Evolutionary conservation across 1,139 yeast genomes (phyloP).

Genomic region (Casaregolazyma suthepensis): DNA sequence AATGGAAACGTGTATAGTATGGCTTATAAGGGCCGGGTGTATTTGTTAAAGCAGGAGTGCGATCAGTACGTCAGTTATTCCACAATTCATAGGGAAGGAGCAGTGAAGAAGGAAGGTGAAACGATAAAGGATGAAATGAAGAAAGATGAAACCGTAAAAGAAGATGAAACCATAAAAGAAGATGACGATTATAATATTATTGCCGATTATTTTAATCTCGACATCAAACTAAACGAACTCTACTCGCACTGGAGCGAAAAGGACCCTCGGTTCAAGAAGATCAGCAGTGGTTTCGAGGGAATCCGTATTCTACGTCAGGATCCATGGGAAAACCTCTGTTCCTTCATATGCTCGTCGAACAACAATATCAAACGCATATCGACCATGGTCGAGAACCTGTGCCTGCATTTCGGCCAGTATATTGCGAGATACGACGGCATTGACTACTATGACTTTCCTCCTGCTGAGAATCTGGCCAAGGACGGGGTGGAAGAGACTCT

Average conservation of each 20-base stretch:
- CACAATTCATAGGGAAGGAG: slow-evolving; percentile 17
- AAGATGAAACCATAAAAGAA: background rate
- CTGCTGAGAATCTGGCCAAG: slow-evolving; percentile 47
- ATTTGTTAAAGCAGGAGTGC: slow-evolving; percentile 31
- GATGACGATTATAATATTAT: slow-evolving; percentile 41
- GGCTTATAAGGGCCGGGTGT: slow-evolving; percentile 33
- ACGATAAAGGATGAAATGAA: slow-evolving; percentile 3
- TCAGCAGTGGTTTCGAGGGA: slow-evolving; percentile 47
- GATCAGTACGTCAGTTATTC: slow-evolving; percentile 29
- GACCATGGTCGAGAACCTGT: slow-evolving; percentile 81
- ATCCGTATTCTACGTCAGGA: slow-evolving; percentile 83
- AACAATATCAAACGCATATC: slow-evolving; percentile 92
- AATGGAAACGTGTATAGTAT: slow-evolving; percentile 29
- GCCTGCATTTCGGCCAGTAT: slow-evolving; percentile 62
- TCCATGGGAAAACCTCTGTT: slow-evolving; percentile 91
- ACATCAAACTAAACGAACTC: slow-evolving; percentile 47
- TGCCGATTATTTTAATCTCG: slow-evolving; percentile 63
- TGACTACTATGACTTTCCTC: slow-evolving; percentile 69
- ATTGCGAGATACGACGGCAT: slow-evolving; percentile 52
- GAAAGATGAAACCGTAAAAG: background rate
- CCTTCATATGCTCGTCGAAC: slow-evolving; percentile 93
- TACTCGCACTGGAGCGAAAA: slow-evolving; percentile 55
- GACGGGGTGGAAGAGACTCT: slow-evolving; percentile 37
- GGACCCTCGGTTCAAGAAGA: slow-evolving; percentile 45
- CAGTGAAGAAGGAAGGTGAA: background rate